phyloP scores from a whole-genome alignment of 148 eudicot species.

The Fagopyrum tataricum region DNA sequence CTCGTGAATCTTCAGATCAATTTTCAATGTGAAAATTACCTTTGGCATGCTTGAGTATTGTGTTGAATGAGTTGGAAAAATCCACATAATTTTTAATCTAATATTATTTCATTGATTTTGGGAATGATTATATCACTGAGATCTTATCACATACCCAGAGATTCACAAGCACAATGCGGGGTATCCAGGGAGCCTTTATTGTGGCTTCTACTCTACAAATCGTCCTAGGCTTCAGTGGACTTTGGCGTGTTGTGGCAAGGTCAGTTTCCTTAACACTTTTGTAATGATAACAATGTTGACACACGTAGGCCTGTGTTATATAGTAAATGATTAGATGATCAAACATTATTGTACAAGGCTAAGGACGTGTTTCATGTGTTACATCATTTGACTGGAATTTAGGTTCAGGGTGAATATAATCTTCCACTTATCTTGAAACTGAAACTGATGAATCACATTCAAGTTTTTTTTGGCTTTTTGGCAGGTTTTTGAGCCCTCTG shows the following conservation, averaged over 20 bases:
- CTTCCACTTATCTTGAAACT: not conserved
- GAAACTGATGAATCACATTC: not conserved
- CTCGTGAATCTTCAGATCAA: not conserved
- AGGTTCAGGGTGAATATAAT: not conserved
- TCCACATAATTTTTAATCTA: not conserved
- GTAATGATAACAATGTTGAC: not conserved
- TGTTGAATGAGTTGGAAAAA: not conserved
- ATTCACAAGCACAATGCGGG: slow-evolving; percentile 77
- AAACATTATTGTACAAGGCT: not conserved
- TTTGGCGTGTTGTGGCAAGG: slow-evolving; percentile 96
- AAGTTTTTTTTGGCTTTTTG: slow-evolving; percentile 7
- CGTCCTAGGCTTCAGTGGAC: slow-evolving; percentile 95
- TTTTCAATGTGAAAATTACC: not conserved
- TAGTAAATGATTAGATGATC: not conserved
- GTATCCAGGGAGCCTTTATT: slow-evolving; percentile 90
- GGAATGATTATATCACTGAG: not conserved
- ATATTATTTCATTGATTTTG: not conserved
- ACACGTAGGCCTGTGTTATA: not conserved
- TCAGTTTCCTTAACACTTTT: slow-evolving; percentile 16
- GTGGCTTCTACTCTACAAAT: slow-evolving; percentile 94
- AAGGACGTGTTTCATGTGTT: not conserved
- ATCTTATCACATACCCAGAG: slow-evolving; percentile 33
- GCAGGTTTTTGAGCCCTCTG: slow-evolving; percentile 83
- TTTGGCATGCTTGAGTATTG: not conserved
- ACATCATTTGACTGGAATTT: not conserved